These are phyloP conservation scores for Rhodotorula sp. DNA, from an alignment of 1,284 basidiomycete genomes.

Conservation along the genomic window DNA sequence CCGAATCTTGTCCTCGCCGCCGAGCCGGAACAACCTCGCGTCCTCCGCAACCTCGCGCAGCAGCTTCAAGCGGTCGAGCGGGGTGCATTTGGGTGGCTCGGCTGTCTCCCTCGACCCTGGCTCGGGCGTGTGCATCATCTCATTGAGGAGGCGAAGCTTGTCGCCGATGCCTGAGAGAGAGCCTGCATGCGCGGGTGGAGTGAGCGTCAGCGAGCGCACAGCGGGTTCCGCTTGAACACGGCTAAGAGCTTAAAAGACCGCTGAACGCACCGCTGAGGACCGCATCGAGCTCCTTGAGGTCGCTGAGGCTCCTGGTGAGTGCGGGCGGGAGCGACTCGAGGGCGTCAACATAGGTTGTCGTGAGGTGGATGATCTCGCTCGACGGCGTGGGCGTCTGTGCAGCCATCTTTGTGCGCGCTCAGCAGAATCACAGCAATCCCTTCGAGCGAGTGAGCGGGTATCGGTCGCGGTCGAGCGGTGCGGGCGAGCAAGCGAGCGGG, in stretches of 20 bases:
- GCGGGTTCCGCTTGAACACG: too few relatives aligned
- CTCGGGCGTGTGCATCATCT: constrained; percentile 57
- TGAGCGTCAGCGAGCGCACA: background rate
- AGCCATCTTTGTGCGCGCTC: constrained; percentile 5
- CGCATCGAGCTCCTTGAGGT: constrained; percentile 96
- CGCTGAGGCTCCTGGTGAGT: constrained; percentile 88
- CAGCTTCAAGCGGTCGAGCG: constrained; percentile 78
- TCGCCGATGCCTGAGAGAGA: constrained; percentile 74
- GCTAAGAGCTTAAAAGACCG: too few relatives aligned
- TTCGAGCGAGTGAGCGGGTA: too few relatives aligned
- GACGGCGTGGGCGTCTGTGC: constrained; percentile 28
- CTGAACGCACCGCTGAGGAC: constrained; percentile 70
- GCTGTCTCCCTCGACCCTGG: constrained; percentile 23
- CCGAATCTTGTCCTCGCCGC: constrained; percentile 98
- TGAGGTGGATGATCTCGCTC: constrained; percentile 40
- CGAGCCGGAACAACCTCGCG: constrained; percentile 83
- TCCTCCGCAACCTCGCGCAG: constrained; percentile 93
- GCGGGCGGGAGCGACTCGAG: constrained; percentile 92
- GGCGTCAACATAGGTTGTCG: constrained; percentile 60
- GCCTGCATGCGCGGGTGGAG: constrained; percentile 1
- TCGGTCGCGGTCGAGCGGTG: too few relatives aligned
- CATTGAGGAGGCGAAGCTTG: constrained; percentile 71
- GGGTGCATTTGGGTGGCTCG: constrained; percentile 62
- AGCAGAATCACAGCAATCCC: too few relatives aligned
- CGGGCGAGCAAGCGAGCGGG: background rate